phyloP scores from a whole-genome alignment of 331 rosid species.

The Spiraea crenata region DNA sequence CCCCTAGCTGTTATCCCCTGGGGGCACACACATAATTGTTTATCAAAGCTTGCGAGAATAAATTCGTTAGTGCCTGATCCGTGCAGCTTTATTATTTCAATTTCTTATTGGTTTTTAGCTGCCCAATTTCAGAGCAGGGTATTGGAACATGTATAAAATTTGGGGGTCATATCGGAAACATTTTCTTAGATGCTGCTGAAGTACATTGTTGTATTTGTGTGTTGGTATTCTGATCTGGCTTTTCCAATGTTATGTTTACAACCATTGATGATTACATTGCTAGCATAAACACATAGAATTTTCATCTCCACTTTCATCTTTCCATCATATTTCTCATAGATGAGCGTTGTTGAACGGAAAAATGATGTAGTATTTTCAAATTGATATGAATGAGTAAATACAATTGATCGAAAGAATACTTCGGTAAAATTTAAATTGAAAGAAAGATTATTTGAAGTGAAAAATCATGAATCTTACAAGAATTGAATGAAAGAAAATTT shows the following conservation, averaged over 20 bases:
- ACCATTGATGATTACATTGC: no score
- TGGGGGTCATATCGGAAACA: neutral
- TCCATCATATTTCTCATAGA: no score
- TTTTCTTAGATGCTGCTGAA: neutral
- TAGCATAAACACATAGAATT: no score
- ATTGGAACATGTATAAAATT: conserved; percentile 16
- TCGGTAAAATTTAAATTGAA: neutral
- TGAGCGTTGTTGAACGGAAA: no score
- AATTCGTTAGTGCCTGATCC: conserved; percentile 20
- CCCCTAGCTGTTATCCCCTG: conserved; percentile 19
- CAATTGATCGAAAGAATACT: no score
- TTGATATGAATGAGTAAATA: no score
- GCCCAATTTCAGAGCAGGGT: conserved; percentile 12
- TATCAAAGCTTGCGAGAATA: conserved; percentile 31
- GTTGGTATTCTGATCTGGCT: neutral
- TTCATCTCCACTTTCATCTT: no score
- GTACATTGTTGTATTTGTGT: neutral
- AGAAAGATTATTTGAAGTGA: neutral
- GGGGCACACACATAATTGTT: conserved; percentile 12
- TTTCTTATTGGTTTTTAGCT: neutral
- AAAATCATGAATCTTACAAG: neutral
- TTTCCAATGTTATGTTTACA: no score
- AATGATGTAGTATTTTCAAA: no score
- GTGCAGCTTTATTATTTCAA: conserved; percentile 7
- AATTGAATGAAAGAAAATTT: neutral